Conservation (phyloP, 805 yeast species). For the Saccharomycopsis sp. region DNA sequence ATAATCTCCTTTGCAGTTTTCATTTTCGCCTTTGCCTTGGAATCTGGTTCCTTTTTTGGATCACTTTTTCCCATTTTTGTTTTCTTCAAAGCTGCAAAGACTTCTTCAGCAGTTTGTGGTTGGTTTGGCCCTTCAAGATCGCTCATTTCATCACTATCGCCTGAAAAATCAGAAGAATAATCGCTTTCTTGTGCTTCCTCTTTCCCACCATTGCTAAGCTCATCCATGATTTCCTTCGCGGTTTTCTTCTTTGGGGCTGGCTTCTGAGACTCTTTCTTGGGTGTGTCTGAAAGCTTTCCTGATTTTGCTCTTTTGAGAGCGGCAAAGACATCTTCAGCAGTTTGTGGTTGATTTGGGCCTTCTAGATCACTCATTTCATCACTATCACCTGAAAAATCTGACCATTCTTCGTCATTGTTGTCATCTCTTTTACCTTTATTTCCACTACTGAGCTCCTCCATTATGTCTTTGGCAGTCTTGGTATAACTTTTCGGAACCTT, state of each 20-base stretch:
- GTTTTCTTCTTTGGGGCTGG: conserved; percentile 2
- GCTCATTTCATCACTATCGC: conserved; percentile 24
- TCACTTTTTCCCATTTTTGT: conserved; percentile 35
- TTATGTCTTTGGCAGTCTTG: conserved; percentile 17
- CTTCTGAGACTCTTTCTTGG: not conserved
- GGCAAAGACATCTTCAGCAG: conserved; percentile 37
- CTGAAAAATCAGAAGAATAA: conserved; percentile 27
- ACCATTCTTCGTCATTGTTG: conserved; percentile 24
- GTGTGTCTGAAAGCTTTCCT: conserved; percentile 14
- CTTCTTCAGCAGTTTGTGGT: conserved; percentile 34
- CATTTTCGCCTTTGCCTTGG: not conserved
- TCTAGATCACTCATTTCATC: conserved; percentile 23
- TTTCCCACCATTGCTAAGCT: too few relatives aligned
- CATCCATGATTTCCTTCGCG: conserved; percentile 21
- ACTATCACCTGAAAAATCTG: conserved; percentile 21
- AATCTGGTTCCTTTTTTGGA: conserved; percentile 22
- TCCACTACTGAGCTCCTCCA: conserved; percentile 25
- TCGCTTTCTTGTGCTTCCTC: conserved; percentile 29
- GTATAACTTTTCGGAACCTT: too few relatives aligned
- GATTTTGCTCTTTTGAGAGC: conserved; percentile 35
- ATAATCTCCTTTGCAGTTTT: conserved; percentile 19
- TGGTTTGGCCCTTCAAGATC: conserved; percentile 21
- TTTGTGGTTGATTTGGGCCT: conserved; percentile 26
- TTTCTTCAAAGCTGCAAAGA: conserved; percentile 36
- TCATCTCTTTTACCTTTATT: not conserved